Conservation (phyloP, 345 rosid species). For the Lenwebbia sp. region DNA sequence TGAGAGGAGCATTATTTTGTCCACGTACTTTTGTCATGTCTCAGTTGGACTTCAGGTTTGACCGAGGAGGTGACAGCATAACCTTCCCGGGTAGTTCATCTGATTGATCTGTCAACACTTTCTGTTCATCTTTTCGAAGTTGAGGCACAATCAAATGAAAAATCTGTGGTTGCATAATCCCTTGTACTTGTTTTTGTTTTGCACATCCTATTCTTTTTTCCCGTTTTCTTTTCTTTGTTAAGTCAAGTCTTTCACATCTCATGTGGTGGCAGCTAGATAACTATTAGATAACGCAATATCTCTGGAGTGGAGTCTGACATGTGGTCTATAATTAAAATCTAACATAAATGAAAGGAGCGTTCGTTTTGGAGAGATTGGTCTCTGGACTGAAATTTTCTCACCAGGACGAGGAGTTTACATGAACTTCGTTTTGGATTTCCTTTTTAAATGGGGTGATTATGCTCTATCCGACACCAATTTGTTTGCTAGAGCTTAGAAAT, state of each 20-base stretch:
- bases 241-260: background rate
- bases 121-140: background rate
- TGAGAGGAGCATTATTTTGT: conserved; percentile 35
- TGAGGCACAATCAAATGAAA: background rate
- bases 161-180: background rate
- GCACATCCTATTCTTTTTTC: background rate
- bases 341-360: background rate
- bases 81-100: background rate
- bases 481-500: background rate
- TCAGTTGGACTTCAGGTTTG: background rate
- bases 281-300: background rate
- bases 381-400: background rate
- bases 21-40: conserved; percentile 40
- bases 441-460: background rate
- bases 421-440: background rate
- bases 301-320: background rate
- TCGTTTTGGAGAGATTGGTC: background rate
- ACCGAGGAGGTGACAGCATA: background rate
- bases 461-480: background rate
- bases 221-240: background rate
- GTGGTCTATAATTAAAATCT: background rate
- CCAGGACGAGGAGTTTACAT: background rate
- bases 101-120: background rate
- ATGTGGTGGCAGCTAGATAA: background rate
- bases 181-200: background rate